phyloP scores from a whole-genome alignment of 1,284 basidiomycete genomes.

The Cutaneotrichosporon daszewskae region DNA sequence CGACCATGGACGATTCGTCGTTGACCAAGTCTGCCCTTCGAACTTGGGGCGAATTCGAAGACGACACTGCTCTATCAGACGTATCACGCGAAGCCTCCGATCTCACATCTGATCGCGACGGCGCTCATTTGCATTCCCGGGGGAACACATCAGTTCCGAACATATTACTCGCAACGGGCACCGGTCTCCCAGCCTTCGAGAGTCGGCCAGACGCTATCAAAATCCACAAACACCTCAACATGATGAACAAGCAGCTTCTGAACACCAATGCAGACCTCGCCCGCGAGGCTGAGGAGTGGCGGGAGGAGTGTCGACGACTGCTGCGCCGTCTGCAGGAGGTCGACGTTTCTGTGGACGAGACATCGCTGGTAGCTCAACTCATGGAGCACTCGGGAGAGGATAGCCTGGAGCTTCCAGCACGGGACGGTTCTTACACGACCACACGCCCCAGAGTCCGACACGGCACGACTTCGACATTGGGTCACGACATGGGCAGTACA shows the following conservation, averaged over 20 bases:
- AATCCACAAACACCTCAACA: conserved; percentile 45
- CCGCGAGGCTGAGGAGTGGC: conserved; percentile 39
- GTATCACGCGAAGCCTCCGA: too few relatives aligned
- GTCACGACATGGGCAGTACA: neutral
- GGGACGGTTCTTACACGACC: neutral
- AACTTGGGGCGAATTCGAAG: too few relatives aligned
- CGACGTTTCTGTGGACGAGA: conserved; percentile 32
- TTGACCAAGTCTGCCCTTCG: too few relatives aligned
- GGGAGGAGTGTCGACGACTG: conserved; percentile 30
- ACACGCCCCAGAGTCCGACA: too few relatives aligned
- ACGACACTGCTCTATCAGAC: too few relatives aligned
- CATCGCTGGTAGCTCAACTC: conserved; percentile 1
- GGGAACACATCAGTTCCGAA: conserved; percentile 42
- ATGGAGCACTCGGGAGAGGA: neutral
- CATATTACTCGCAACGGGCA: conserved; percentile 21
- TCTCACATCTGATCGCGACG: conserved; percentile 36
- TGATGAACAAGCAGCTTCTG: conserved; percentile 44
- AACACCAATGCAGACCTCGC: conserved; percentile 39
- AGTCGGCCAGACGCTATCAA: conserved; percentile 41
- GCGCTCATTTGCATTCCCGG: conserved; percentile 6
- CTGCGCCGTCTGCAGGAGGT: conserved; percentile 23
- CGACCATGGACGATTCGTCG: too few relatives aligned
- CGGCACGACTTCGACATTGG: neutral
- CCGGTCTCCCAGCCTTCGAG: conserved; percentile 20
- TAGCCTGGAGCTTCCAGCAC: neutral